phyloP scores from a whole-genome alignment of 2,329 filamentous ascomycete species.

The Paramyrothecium roridum region DNA sequence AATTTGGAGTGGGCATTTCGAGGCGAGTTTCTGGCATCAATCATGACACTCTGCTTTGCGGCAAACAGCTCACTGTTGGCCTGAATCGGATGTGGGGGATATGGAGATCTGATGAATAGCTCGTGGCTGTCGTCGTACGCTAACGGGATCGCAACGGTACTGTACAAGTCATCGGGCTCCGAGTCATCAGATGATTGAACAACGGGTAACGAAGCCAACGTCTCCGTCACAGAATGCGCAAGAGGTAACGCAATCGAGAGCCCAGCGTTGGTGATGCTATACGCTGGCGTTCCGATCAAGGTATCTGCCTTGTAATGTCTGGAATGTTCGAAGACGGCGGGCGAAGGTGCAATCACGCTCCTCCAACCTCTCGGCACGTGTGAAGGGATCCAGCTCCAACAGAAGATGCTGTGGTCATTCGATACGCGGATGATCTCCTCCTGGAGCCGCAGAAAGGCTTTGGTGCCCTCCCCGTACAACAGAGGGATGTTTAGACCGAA shows the following conservation, averaged over 20 bases:
- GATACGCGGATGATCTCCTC: constrained; percentile 7
- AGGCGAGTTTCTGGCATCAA: not conserved
- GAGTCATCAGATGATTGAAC: not conserved
- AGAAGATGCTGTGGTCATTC: not conserved
- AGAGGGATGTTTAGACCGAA: constrained; percentile 12
- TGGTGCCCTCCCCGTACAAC: constrained; percentile 10
- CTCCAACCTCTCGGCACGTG: not conserved
- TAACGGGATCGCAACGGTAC: not conserved
- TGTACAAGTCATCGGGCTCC: not conserved
- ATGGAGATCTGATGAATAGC: not conserved
- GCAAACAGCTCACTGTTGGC: not conserved
- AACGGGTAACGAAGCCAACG: not conserved
- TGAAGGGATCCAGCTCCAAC: not conserved
- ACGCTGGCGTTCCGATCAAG: not conserved
- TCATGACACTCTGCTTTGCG: not conserved
- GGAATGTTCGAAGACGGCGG: not conserved
- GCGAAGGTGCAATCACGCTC: not conserved
- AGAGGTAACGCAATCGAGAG: not conserved
- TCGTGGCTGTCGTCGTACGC: not conserved
- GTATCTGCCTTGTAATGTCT: not conserved
- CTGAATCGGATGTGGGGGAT: not conserved
- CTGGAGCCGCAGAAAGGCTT: constrained; percentile 10
- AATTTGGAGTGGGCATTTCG: not conserved
- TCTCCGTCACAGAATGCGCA: not conserved
- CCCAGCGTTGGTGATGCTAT: not conserved